Evolutionary conservation across 1,139 yeast genomes (phyloP).

Genomic region (Torulaspora globosa): DNA sequence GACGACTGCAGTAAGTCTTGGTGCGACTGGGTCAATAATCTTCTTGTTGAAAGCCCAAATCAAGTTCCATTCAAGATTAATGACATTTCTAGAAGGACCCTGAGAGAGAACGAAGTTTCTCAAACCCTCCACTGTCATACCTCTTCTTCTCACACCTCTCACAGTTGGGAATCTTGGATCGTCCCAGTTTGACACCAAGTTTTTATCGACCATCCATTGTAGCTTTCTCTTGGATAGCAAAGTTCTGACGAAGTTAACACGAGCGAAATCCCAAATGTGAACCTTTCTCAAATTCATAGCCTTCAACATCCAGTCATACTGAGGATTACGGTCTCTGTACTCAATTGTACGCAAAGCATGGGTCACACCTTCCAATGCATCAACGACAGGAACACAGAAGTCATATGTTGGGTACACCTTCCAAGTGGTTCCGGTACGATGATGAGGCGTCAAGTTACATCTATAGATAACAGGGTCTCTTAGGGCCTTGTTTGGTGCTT

Average conservation of each 20-base stretch:
- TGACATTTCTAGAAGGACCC: slow-evolving; percentile 95
- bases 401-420: slow-evolving; percentile 96
- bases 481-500: slow-evolving; percentile 84
- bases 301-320: slow-evolving; percentile 91
- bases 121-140: slow-evolving; percentile 97
- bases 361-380: slow-evolving; percentile 91
- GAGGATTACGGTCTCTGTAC: slow-evolving; percentile 96
- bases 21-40: slow-evolving; percentile 92
- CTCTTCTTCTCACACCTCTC: slow-evolving; percentile 97
- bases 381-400: slow-evolving; percentile 96
- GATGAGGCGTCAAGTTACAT: slow-evolving; percentile 94
- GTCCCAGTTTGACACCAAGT: slow-evolving; percentile 87
- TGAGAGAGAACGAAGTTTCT: slow-evolving; percentile 88
- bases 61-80: slow-evolving; percentile 92
- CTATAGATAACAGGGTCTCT: slow-evolving; percentile 98
- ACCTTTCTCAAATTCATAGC: slow-evolving; percentile 82
- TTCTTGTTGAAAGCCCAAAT: slow-evolving; percentile 98
- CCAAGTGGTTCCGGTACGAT: slow-evolving; percentile 89
- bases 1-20: slow-evolving; percentile 83
- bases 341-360: slow-evolving; percentile 96
- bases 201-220: slow-evolving; percentile 96
- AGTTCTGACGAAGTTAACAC: slow-evolving; percentile 94
- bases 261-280: slow-evolving; percentile 94
- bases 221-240: slow-evolving; percentile 91
- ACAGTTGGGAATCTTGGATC: slow-evolving; percentile 99